Conservation (phyloP, 257 asterid genomes). For the Rehmannia glutinosa region DNA sequence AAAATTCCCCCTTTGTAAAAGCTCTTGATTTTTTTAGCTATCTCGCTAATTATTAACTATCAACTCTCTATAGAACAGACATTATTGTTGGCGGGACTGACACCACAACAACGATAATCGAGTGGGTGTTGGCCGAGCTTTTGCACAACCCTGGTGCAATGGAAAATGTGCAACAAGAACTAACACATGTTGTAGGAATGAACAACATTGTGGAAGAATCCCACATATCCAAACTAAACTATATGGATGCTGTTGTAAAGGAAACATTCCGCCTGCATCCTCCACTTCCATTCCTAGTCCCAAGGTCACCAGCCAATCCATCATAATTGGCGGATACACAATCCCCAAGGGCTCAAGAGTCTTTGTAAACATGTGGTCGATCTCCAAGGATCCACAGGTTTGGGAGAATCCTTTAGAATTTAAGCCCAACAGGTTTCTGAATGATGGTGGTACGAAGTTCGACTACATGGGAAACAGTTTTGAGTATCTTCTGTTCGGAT, state of each 20-base stretch:
- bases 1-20: no score
- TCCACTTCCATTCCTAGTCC: constrained; percentile 30
- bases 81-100: constrained; percentile 34
- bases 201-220: constrained; percentile 35
- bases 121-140: constrained; percentile 36
- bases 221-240: constrained; percentile 29
- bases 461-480: constrained; percentile 33
- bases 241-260: constrained; percentile 34
- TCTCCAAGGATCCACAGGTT: constrained; percentile 32
- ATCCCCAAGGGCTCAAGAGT: constrained; percentile 32
- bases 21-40: no score
- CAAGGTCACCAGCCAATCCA: constrained; percentile 22
- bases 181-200: constrained; percentile 27
- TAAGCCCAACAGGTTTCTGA: constrained; percentile 40
- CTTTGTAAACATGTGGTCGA: constrained; percentile 29
- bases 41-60: no score
- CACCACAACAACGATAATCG: constrained; percentile 27
- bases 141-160: constrained; percentile 18
- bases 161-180: constrained; percentile 32
- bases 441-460: background rate
- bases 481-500: constrained; percentile 41
- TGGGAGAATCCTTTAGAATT: constrained; percentile 48
- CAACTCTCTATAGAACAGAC: constrained; percentile 4
- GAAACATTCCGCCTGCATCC: constrained; percentile 42
- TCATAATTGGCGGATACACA: constrained; percentile 26